Evolutionary conservation across 23 red algal species (phyloP), one percentile per base, ranked within the genome.

Genomic region (Cyanidiococcus yangmingshanensis): DNA sequence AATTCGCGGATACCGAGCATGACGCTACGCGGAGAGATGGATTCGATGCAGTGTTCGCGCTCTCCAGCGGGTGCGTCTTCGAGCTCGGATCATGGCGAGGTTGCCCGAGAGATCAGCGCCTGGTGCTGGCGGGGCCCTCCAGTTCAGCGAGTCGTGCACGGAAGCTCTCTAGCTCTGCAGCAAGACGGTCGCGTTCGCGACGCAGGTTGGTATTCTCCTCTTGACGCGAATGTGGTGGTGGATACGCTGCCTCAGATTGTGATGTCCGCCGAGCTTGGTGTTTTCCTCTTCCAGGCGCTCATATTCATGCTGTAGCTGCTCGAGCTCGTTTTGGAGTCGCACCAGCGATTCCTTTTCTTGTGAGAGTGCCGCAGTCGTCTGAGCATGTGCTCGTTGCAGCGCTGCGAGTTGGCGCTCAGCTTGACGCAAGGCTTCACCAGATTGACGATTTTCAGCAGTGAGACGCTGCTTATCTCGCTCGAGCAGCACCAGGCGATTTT

Each of bases 241-340:
- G 32, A 71, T 71, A 30, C 63, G 63, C 63, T 71, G 63, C 7
- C 32, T 7, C 63, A 71, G 27, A 35, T 71, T 71, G 63, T 71
- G 63, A 29, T 71, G 63, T 35, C 63, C 63, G 27, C 63, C 63
- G 7, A 71, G 63, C 63, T 71, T 71, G 63, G n/a, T 25, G 27
- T 71, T 71, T 29, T 71, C 63, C 32, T 71, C 63, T 29, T 71
- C 63, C 63, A 71, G 63, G 63, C 63, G 63, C 27, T 25, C 63
- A 29, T 29, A 71, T 7, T 3, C 32, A 7, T 27, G 7, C 32
- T 71, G 63, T 2, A 35, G 21, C 63, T 71, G 63, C 7, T 71
- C n/a, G 63, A 71, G 32, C 27, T 25, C 63, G n/a, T 2, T 25
- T 30, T 71, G n/a, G 7, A 35, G n/a, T 12, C 32, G 3, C n/a